These are phyloP conservation scores for Begonia peltatifolia DNA, from an alignment of 306 rosid species.

Conservation along the genomic window DNA sequence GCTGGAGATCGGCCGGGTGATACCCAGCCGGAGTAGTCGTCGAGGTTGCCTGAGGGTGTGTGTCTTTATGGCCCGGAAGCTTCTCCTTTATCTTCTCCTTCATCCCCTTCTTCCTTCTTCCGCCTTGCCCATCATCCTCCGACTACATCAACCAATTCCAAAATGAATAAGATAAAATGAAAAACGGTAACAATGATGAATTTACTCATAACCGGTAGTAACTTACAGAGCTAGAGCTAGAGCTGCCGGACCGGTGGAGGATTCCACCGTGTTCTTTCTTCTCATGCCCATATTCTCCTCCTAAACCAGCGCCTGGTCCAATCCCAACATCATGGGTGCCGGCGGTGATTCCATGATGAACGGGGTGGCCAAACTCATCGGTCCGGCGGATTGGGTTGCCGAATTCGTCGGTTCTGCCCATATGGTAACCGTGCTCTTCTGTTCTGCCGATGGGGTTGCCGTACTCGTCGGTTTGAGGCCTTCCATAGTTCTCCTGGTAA, in stretches of 20 bases:
- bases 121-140: conserved; percentile 46
- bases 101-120: conserved; percentile 50
- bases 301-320: neutral
- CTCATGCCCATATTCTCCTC: neutral
- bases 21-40: conserved; percentile 15
- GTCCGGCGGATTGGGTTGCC: conserved; percentile 4
- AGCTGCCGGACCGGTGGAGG: conserved; percentile 30
- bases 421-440: conserved; percentile 16
- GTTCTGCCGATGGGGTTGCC: conserved; percentile 8
- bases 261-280: neutral
- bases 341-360: too few relatives aligned
- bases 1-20: neutral
- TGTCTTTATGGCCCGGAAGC: conserved; percentile 15
- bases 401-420: neutral
- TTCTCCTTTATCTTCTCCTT: conserved; percentile 22
- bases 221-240: conserved; percentile 37
- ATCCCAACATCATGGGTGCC: too few relatives aligned
- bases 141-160: conserved; percentile 7
- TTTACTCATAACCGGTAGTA: neutral
- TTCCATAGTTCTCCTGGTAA: conserved; percentile 7
- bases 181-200: too few relatives aligned
- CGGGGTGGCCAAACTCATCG: neutral
- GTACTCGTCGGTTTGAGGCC: conserved; percentile 10
- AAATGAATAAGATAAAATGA: too few relatives aligned
- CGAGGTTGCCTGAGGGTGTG: neutral